Percentiles rank a stretch among this genome's conserved stretches.
Conservation (phyloP, 176 grass and related monocot species). For the Miscanthus lutarioriparius region DNA sequence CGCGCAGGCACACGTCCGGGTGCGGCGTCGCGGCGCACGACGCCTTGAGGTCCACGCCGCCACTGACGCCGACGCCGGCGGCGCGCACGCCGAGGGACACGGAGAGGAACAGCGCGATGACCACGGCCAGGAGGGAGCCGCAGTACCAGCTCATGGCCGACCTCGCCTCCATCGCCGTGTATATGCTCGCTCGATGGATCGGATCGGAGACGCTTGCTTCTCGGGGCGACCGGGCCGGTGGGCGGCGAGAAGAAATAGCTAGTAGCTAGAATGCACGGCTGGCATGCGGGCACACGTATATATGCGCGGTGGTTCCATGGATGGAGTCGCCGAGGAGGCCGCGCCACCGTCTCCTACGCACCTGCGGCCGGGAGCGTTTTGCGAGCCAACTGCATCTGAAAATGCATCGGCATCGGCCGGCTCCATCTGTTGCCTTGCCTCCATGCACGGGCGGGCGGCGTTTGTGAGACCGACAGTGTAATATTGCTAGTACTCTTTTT, state of each 20-base stretch:
- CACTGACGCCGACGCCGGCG: background rate
- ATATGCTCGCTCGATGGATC: background rate
- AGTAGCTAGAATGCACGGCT: background rate
- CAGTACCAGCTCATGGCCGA: background rate
- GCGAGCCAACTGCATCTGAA: background rate
- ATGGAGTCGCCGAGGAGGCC: background rate
- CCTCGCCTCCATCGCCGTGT: background rate
- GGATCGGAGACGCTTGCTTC: background rate
- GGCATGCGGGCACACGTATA: background rate
- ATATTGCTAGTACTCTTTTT: too few species aligned
- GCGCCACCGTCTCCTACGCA: background rate
- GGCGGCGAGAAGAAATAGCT: background rate
- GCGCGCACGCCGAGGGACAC: background rate
- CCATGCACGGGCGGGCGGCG: too few species aligned
- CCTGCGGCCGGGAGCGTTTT: slow-evolving; percentile 29
- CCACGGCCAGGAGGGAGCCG: background rate
- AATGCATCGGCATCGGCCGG: too few species aligned
- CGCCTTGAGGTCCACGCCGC: background rate
- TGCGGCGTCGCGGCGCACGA: slow-evolving; percentile 40
- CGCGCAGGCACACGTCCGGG: slow-evolving; percentile 15
- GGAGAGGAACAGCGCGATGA: background rate
- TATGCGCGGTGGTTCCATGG: background rate
- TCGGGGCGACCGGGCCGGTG: background rate
- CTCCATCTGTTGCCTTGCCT: too few species aligned
- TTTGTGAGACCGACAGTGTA: too few species aligned